These are phyloP conservation scores for Leccinum fuscescens DNA, from an alignment of 1,284 basidiomycete species.

Conservation along the genomic window DNA sequence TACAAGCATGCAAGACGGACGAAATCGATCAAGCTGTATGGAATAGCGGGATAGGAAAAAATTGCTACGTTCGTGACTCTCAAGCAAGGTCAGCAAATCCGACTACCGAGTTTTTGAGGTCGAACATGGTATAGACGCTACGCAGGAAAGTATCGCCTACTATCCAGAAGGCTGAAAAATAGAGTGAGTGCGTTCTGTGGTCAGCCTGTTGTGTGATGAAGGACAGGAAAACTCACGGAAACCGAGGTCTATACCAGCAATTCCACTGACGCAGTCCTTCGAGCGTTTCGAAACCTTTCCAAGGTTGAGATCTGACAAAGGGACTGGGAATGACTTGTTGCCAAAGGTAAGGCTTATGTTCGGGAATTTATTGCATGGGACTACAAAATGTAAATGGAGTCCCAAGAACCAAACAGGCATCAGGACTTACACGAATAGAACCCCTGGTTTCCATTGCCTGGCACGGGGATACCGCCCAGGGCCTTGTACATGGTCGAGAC, in stretches of 20 bases:
- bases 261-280: slow-evolving; percentile 13
- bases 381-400: neutral
- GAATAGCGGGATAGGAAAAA: neutral
- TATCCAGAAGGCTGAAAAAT: slow-evolving; percentile 12
- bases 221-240: slow-evolving; percentile 1
- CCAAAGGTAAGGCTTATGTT: slow-evolving; percentile 9
- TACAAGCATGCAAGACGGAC: neutral
- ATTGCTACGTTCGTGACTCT: neutral
- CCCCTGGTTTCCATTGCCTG: neutral
- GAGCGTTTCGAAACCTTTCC: slow-evolving; percentile 9
- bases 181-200: neutral
- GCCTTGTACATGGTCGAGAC: slow-evolving; percentile 4
- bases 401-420: neutral
- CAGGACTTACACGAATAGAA: slow-evolving; percentile 13
- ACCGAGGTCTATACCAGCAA: neutral
- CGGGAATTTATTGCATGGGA: slow-evolving; percentile 18
- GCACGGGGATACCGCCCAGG: slow-evolving; percentile 8
- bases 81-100: slow-evolving; percentile 20
- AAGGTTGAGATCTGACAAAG: slow-evolving; percentile 11
- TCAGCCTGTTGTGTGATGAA: neutral
- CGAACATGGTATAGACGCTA: slow-evolving; percentile 19
- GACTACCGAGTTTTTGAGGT: slow-evolving; percentile 8
- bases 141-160: slow-evolving; percentile 20
- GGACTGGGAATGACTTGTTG: slow-evolving; percentile 10
- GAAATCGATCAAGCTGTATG: neutral